A percentile compares a stretch with the other conserved stretches of the same genome.
phyloP scores from a whole-genome alignment of 2,329 filamentous ascomycete genomes.

The Chrysoporthe deuterocubensis region DNA sequence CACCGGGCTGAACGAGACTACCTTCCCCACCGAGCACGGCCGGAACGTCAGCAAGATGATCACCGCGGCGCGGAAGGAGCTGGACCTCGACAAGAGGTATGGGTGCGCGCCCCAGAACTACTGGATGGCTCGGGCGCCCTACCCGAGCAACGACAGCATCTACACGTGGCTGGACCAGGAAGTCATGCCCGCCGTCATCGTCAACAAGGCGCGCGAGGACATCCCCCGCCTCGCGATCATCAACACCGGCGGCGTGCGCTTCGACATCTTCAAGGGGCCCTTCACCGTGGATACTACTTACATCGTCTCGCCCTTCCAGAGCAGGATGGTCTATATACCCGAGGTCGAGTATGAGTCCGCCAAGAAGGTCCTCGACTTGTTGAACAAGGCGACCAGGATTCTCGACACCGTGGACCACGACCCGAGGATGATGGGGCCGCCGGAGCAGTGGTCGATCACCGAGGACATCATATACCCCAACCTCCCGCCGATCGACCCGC shows the following conservation, averaged over 20 bases:
- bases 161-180: conserved; percentile 79
- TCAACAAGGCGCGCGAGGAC: conserved; percentile 59
- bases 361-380: conserved; percentile 64
- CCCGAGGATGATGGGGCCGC: conserved; percentile 53
- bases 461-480: conserved; percentile 36
- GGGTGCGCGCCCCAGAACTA: conserved; percentile 83
- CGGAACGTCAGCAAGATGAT: conserved; percentile 74
- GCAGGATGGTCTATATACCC: conserved; percentile 74
- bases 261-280: conserved; percentile 90
- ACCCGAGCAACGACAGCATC: conserved; percentile 74
- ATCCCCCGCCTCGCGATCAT: conserved; percentile 73
- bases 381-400: conserved; percentile 61
- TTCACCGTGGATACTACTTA: conserved; percentile 90
- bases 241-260: conserved; percentile 91
- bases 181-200: conserved; percentile 71
- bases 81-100: conserved; percentile 73
- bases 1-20: conserved; percentile 69
- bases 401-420: conserved; percentile 45
- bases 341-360: conserved; percentile 82
- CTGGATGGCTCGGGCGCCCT: conserved; percentile 81
- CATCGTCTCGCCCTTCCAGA: conserved; percentile 86
- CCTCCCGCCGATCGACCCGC: conserved; percentile 21
- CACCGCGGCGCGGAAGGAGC: conserved; percentile 65
- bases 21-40: conserved; percentile 78
- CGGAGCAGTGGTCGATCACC: conserved; percentile 46